Conservation (phyloP, 108 stramenopile species). For the Skeletonema tropicum region DNA sequence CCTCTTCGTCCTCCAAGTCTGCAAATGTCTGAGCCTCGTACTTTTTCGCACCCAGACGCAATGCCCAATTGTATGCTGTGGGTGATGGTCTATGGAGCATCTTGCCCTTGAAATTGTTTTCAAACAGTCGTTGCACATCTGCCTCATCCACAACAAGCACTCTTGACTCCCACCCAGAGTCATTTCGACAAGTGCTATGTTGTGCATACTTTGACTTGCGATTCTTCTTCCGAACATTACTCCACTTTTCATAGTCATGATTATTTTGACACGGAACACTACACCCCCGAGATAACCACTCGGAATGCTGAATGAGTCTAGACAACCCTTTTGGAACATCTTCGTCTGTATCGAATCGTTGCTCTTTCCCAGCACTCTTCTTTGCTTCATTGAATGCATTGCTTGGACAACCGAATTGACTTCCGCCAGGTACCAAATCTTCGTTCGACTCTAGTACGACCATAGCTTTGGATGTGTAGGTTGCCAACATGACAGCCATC, state of each 20-base stretch:
- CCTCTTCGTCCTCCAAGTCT: not conserved
- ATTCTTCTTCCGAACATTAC: constrained; percentile 5
- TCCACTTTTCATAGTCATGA: constrained; percentile 16
- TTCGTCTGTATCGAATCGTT: not conserved
- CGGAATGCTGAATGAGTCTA: constrained; percentile 16
- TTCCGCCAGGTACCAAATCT: constrained; percentile 9
- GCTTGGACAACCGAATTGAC: constrained; percentile 36
- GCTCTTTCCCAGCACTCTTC: not conserved
- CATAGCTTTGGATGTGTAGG: constrained; percentile 27
- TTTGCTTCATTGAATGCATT: constrained; percentile 10
- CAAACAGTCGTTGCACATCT: constrained; percentile 5
- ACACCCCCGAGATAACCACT: constrained; percentile 24
- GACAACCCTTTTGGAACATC: constrained; percentile 29
- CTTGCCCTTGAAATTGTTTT: constrained; percentile 6
- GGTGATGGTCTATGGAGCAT: constrained; percentile 7
- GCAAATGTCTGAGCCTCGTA: constrained; percentile 14
- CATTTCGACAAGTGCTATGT: constrained; percentile 2
- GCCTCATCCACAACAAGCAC: not conserved
- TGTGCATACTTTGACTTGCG: not conserved
- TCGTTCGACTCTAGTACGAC: constrained; percentile 25
- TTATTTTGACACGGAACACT: constrained; percentile 12
- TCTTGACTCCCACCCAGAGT: constrained; percentile 6
- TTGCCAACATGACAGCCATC: constrained; percentile 31
- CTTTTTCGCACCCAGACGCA: constrained; percentile 12
- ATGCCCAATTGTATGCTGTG: constrained; percentile 2